Conservation (phyloP, 2,329 filamentous ascomycete species). For the Claviceps sp. region DNA sequence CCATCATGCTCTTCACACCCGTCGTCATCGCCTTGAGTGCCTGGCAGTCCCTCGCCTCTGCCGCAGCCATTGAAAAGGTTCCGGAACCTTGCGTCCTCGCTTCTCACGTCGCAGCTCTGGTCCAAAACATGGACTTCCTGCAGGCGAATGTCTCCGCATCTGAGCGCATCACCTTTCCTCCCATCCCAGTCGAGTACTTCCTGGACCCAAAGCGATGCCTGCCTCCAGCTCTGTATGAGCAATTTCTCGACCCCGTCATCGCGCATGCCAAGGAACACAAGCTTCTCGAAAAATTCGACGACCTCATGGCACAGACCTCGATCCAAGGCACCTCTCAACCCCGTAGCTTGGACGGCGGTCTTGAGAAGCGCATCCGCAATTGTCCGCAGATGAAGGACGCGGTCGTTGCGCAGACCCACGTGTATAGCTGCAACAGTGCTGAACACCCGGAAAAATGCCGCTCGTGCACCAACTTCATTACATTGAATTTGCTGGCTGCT, state of each 20-base stretch:
- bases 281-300: not conserved
- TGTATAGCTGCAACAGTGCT: not conserved
- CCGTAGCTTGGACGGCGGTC: not conserved
- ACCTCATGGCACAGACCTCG: not conserved
- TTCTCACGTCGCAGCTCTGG: not conserved
- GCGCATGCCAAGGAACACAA: not conserved
- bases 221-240: not conserved
- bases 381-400: not conserved
- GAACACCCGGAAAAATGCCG: not conserved
- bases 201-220: not conserved
- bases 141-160: not conserved
- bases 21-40: not conserved
- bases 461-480: not conserved
- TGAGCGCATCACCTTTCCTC: not conserved
- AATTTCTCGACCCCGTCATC: not conserved
- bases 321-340: not conserved
- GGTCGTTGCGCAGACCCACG: accelerated
- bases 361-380: not conserved
- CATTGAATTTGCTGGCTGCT: not conserved
- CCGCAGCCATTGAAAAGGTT: not conserved
- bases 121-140: not conserved
- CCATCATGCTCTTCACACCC: not conserved
- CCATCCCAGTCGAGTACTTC: not conserved
- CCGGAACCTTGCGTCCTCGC: not conserved
- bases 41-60: not conserved